Percentiles rank a stretch among this genome's conserved stretches.
These are phyloP conservation scores for Zizania palustris DNA, from an alignment of 202 grass and related monocot species.

Conservation along the genomic window DNA sequence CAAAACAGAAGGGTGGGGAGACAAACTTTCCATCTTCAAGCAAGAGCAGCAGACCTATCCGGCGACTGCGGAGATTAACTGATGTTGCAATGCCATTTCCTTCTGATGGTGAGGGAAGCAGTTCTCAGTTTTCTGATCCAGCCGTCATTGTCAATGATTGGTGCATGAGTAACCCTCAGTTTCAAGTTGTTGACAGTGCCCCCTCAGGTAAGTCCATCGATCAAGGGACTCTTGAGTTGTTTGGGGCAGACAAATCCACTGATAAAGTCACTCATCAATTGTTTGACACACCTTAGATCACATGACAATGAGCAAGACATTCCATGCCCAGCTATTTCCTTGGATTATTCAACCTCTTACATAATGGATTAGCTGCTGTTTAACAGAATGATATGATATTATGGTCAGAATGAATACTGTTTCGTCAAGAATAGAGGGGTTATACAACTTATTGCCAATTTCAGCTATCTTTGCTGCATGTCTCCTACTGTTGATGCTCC, in stretches of 20 bases:
- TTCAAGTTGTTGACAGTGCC: constrained; percentile 33
- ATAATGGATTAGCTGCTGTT: constrained; percentile 37
- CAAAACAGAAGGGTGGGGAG: constrained; percentile 62
- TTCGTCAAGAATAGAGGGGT: constrained; percentile 29
- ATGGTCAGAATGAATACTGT: constrained; percentile 26
- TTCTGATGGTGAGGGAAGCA: constrained; percentile 43
- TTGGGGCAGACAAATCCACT: constrained; percentile 48
- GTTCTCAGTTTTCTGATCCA: constrained; percentile 42
- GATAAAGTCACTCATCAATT: constrained; percentile 48
- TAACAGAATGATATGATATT: constrained; percentile 31
- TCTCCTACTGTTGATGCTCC: constrained; percentile 11
- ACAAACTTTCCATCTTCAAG: constrained; percentile 53
- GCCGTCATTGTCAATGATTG: constrained; percentile 42
- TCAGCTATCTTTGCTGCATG: constrained; percentile 33
- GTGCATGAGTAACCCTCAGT: constrained; percentile 45
- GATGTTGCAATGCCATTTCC: constrained; percentile 46
- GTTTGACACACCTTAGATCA: constrained; percentile 45
- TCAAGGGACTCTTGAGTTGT: constrained; percentile 47
- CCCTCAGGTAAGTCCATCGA: constrained; percentile 44
- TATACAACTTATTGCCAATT: constrained; percentile 40
- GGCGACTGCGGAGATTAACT: constrained; percentile 51
- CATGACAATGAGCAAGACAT: constrained; percentile 37
- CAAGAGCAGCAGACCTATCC: constrained; percentile 57
- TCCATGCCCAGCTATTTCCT: constrained; percentile 24
- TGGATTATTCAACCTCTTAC: constrained; percentile 33